Conservation (phyloP, 2,329 filamentous ascomycete species). For the Colletotrichum lini region DNA sequence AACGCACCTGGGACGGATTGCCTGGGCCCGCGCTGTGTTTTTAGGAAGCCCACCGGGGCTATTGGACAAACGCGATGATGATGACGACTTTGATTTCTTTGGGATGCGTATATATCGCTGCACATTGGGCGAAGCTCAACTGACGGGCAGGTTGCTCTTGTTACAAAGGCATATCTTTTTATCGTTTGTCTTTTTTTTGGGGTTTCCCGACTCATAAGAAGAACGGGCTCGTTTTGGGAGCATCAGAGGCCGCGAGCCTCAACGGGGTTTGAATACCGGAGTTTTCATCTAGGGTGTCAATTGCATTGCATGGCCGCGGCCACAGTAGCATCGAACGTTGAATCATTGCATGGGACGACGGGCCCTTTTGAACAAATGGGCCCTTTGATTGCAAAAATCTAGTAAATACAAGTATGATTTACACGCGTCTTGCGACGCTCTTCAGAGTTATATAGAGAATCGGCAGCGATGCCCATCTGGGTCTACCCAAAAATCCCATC, state of each 20-base stretch:
- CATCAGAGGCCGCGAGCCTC: constrained; percentile 11
- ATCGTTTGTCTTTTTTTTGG: not conserved
- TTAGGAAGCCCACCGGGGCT: not conserved
- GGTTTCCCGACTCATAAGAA: not conserved
- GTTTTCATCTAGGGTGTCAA: constrained; percentile 15
- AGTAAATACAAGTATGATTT: not conserved
- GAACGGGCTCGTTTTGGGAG: constrained; percentile 10
- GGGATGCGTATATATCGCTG: constrained; percentile 31
- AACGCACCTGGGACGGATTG: not conserved
- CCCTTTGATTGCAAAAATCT: not conserved
- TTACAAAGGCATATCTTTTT: constrained; percentile 11
- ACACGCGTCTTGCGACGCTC: constrained; percentile 9
- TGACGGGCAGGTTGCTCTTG: constrained; percentile 1
- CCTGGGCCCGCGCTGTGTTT: constrained; percentile 3
- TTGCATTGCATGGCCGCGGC: constrained; percentile 29
- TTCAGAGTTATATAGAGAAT: not conserved
- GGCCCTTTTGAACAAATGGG: not conserved
- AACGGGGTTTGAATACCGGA: constrained; percentile 1
- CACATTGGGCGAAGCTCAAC: constrained; percentile 12
- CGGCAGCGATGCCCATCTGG: not conserved
- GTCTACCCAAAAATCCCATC: not conserved
- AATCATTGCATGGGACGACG: not conserved
- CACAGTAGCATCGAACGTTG: constrained; percentile 5
- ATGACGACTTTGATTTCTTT: constrained; percentile 31
- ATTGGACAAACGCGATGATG: constrained; percentile 21